Percentiles rank a stretch among this genome's conserved stretches.
phyloP scores from a whole-genome alignment of 345 rosid genomes.

The Sonneratia alba region DNA sequence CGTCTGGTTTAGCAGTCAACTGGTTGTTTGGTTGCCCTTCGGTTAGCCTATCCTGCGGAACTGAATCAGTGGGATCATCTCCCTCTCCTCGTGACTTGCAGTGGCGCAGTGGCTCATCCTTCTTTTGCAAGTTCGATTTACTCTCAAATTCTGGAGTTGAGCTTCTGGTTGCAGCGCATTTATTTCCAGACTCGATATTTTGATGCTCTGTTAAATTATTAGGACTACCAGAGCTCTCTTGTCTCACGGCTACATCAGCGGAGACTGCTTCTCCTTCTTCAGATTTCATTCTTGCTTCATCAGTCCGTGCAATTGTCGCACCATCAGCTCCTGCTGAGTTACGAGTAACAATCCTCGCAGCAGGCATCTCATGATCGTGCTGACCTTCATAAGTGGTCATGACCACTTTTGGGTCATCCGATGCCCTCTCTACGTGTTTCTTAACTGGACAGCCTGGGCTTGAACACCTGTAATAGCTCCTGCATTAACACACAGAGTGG shows the following conservation, averaged over 20 bases:
- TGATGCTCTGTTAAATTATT: slow-evolving; percentile 15
- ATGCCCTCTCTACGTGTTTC: slow-evolving; percentile 44
- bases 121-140: slow-evolving; percentile 17
- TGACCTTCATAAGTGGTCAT: slow-evolving; percentile 75
- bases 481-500: slow-evolving; percentile 8
- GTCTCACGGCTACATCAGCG: slow-evolving; percentile 15
- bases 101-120: neutral
- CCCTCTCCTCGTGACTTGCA: neutral
- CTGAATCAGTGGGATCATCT: slow-evolving; percentile 8
- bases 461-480: slow-evolving; percentile 98
- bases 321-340: slow-evolving; percentile 23
- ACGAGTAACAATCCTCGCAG: slow-evolving; percentile 58
- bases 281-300: slow-evolving; percentile 23
- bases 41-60: neutral
- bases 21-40: slow-evolving; percentile 7
- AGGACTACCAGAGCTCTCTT: slow-evolving; percentile 18
- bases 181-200: neutral
- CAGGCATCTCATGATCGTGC: slow-evolving; percentile 78
- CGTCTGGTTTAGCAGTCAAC: slow-evolving; percentile 20
- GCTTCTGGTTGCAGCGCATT: slow-evolving; percentile 1
- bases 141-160: neutral
- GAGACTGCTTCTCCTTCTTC: slow-evolving; percentile 22
- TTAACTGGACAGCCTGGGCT: slow-evolving; percentile 81
- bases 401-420: slow-evolving; percentile 17
- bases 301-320: slow-evolving; percentile 18